Conservation (phyloP, 139 green algal species). For the Eudorina sp. region DNA sequence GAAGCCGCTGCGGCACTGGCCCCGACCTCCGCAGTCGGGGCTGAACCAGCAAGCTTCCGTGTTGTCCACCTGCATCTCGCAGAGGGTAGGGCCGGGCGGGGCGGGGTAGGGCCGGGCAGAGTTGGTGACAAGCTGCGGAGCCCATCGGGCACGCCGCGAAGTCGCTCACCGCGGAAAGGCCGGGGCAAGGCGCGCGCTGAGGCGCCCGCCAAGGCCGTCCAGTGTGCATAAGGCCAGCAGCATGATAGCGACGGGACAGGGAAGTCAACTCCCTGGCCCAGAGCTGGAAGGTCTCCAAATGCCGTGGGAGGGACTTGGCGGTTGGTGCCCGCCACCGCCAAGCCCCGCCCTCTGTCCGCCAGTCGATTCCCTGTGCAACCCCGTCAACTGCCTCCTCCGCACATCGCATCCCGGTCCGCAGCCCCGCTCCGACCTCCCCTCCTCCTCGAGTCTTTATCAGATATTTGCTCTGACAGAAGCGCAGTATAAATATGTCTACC, state of each 20-base stretch:
- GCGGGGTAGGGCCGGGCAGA: not conserved
- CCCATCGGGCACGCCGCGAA: not conserved
- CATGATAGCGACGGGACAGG: not conserved
- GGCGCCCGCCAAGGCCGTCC: no score
- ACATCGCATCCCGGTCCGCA: no score
- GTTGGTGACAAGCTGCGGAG: not conserved
- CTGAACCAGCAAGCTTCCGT: conserved; percentile 42
- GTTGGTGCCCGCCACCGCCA: not conserved
- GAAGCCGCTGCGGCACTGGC: conserved; percentile 34
- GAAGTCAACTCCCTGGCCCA: no score
- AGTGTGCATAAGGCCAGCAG: not conserved
- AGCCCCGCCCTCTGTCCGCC: not conserved
- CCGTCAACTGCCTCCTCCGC: not conserved
- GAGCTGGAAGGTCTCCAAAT: no score
- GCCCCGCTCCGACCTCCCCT: no score
- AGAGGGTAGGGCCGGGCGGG: not conserved
- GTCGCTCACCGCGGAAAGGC: not conserved
- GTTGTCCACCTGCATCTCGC: not conserved
- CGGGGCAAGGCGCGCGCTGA: not conserved
- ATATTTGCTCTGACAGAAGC: no score
- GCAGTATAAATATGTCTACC: no score
- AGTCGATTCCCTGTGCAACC: not conserved
- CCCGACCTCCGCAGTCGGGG: conserved; percentile 32
- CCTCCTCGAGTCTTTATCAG: no score
- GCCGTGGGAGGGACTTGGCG: not conserved